A percentile compares a stretch with the other conserved stretches of the same genome.
Conservation (phyloP, 768 basidiomycete species). For the Podaxis sp. region DNA sequence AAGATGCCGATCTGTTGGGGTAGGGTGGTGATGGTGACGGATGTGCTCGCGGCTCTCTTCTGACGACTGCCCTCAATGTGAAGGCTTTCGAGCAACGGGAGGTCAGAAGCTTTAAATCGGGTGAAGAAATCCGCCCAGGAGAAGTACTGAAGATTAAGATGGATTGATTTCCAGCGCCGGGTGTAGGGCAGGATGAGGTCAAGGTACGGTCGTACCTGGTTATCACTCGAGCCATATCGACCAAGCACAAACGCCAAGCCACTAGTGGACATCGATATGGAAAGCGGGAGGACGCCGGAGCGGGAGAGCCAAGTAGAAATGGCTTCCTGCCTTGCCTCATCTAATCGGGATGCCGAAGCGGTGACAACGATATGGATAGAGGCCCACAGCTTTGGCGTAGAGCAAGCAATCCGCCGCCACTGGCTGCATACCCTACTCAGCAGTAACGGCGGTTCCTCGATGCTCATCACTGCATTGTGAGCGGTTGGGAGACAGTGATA, state of each 20-base stretch:
- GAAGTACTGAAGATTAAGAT: not conserved
- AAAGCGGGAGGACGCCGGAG: conserved; percentile 9
- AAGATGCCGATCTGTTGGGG: not conserved
- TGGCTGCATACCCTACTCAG: conserved; percentile 15
- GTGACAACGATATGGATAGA: conserved; percentile 12
- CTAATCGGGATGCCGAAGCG: not conserved
- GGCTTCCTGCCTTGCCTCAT: not conserved
- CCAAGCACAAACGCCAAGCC: not conserved
- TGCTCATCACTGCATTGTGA: conserved; percentile 16
- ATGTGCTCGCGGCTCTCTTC: not conserved
- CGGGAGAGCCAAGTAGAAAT: conserved; percentile 9
- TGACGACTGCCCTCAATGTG: not conserved
- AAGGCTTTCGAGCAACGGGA: conserved; percentile 4
- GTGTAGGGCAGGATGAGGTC: conserved; percentile 1
- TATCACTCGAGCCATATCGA: not conserved
- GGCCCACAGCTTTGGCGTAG: conserved; percentile 15
- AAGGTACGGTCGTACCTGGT: not conserved
- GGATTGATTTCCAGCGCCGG: not conserved
- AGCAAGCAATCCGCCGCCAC: conserved; percentile 17
- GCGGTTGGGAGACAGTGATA: conserved; percentile 11
- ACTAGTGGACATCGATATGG: not conserved
- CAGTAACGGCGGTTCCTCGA: conserved; percentile 11
- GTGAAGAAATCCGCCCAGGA: conserved; percentile 1
- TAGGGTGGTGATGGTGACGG: not conserved
- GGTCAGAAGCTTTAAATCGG: not conserved